Evolutionary conservation across 345 rosid genomes (phyloP), one percentile per base, ranked within the genome.

Genomic region (Cardamine occulta): DNA sequence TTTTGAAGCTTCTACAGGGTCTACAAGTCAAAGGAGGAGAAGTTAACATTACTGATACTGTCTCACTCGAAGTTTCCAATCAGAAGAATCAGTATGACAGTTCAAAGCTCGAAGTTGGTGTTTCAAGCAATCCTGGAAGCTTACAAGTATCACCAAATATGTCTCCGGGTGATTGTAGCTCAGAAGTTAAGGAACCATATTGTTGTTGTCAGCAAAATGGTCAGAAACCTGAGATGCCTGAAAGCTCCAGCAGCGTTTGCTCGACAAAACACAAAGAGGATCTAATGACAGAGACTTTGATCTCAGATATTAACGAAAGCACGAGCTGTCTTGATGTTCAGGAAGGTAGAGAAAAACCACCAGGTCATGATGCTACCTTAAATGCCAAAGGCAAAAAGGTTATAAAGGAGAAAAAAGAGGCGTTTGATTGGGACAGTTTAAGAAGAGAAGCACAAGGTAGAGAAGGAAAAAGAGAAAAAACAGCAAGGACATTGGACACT

Each of bases 401-500:
- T 5, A 82, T 86, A 7, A 84, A 82, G 67, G 88, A 82, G 73
- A 84, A 80, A 48, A 81, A 82, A 55, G 78, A 82, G 18, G 72
- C 68, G 58, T 70, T 83, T 70, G 91, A 96, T 67, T 96, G 98
- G 98, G 99, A 96, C 63, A 82, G 83, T 76, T 80, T 96, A 67
- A 85, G 98, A 80, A 90, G 73, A 83, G 81, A 81, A 66, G 91
- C 74, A 11, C 83, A 80, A 82, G 68, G 55, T 14, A 79, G 76
- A 73, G 83, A 77, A 66, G 77, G 81, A 7, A 87, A 55, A 70
- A 89, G 83, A 83, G 88, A 84, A 49, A 93, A 84, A 74, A 77
- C 88, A 37, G 49, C 76, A 59, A 86, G 82, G 61, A 81, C 91
- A 59, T 80, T 74, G 85, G 99, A 96, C 76, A 83, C 98, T n/a